Evolutionary conservation across 1,139 yeast genomes (phyloP).

Genomic region (Suhomyces terraborum): DNA sequence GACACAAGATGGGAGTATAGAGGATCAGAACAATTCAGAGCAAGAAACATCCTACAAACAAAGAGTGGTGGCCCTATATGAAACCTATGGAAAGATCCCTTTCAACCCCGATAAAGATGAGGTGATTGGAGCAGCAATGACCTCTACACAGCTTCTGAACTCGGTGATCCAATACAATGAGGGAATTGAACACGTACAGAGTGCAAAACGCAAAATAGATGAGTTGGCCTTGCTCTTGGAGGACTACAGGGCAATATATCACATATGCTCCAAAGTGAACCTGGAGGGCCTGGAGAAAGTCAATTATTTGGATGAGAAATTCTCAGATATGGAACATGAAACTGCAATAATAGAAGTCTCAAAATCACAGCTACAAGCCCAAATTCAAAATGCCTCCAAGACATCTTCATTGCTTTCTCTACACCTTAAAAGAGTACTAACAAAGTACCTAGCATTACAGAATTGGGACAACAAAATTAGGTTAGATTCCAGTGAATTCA

Average conservation of each 20-base stretch:
- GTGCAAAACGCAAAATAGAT: background rate
- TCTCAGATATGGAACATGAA: conserved; percentile 2
- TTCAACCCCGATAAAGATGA: conserved; percentile 40
- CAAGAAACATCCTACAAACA: too few species aligned
- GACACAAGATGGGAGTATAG: too few species aligned
- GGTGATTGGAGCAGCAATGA: conserved; percentile 39
- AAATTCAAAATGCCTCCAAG: conserved; percentile 7
- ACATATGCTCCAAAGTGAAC: conserved; percentile 1
- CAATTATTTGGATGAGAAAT: conserved; percentile 4
- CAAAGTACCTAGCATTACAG: conserved; percentile 28
- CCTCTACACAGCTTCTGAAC: conserved; percentile 27
- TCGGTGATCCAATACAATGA: conserved; percentile 23
- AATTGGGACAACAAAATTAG: conserved; percentile 24
- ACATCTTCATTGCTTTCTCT: conserved; percentile 9
- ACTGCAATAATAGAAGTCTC: conserved; percentile 1
- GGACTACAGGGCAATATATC: conserved; percentile 14
- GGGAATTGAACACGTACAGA: conserved; percentile 11
- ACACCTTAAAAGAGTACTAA: conserved; percentile 26
- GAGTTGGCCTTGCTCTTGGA: conserved; percentile 7
- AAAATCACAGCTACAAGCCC: background rate
- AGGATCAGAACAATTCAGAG: too few species aligned
- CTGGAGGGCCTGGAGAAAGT: conserved; percentile 9
- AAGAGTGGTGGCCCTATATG: conserved; percentile 27
- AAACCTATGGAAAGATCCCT: conserved; percentile 32
- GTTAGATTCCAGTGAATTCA: conserved; percentile 24